These are phyloP conservation scores for Lolium multiflorum DNA, from an alignment of 176 grass and related monocot genomes.

Conservation along the genomic window DNA sequence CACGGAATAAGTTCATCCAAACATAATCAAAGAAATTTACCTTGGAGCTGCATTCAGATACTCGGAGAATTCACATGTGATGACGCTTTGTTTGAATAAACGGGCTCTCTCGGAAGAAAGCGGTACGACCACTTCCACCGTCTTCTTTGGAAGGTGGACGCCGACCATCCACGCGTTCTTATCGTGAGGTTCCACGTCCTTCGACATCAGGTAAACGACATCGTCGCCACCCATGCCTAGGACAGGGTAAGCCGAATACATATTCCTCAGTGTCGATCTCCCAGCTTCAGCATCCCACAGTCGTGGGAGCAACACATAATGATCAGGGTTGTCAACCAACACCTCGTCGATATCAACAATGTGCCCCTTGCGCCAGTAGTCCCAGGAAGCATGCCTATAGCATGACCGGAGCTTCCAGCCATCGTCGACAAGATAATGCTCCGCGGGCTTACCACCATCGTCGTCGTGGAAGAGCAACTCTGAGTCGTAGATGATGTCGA, in stretches of 20 bases:
- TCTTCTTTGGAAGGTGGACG: background rate
- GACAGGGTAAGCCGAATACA: background rate
- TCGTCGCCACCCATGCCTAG: background rate
- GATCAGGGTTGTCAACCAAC: background rate
- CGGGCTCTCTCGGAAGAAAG: background rate
- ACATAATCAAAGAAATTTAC: background rate
- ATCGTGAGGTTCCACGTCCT: background rate
- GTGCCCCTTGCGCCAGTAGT: background rate
- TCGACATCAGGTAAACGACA: background rate
- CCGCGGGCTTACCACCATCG: background rate
- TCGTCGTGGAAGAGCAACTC: background rate
- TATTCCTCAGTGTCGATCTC: background rate
- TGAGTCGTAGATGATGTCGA: background rate
- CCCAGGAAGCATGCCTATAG: background rate
- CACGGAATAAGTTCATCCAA: background rate
- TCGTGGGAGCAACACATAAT: background rate
- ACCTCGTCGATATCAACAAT: background rate
- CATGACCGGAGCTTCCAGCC: slow-evolving; percentile 14
- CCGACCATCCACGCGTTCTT: background rate
- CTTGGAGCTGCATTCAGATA: slow-evolving; percentile 17
- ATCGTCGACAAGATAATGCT: background rate
- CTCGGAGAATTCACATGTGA: background rate
- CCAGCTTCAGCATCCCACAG: background rate
- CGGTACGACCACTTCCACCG: background rate
- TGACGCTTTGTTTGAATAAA: background rate